These are phyloP conservation scores for Chrysanthemum makinoi DNA, from an alignment of 129 eudicot species.

Conservation along the genomic window DNA sequence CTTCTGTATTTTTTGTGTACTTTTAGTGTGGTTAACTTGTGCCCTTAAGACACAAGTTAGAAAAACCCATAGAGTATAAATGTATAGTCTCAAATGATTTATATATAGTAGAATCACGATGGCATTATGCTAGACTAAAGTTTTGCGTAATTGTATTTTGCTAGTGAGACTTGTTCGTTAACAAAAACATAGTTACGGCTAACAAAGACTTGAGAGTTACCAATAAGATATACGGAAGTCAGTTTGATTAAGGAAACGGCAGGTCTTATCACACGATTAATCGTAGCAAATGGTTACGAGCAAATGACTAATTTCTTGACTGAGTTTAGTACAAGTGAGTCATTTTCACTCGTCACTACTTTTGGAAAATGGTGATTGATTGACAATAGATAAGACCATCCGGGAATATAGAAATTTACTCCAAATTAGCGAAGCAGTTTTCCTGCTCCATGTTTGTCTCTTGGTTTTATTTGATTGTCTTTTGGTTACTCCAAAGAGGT, in stretches of 20 bases:
- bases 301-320: neutral
- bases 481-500: no score
- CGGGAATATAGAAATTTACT: neutral
- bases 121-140: neutral
- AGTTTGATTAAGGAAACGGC: no score
- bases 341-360: neutral
- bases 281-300: neutral
- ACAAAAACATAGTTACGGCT: neutral
- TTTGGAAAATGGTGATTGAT: neutral
- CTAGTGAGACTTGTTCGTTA: neutral
- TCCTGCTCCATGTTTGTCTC: neutral
- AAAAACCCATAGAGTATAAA: no score
- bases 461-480: neutral
- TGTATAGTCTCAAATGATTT: no score
- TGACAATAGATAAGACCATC: neutral
- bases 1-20: no score
- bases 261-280: neutral
- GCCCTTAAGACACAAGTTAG: no score
- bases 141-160: neutral
- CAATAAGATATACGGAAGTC: neutral
- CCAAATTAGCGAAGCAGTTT: neutral
- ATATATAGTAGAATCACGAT: no score
- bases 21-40: no score
- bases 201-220: neutral
- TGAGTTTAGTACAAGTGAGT: neutral